These are phyloP conservation scores for Rosellinia necatrix DNA, from an alignment of 2,329 filamentous ascomycete species.

Conservation along the genomic window DNA sequence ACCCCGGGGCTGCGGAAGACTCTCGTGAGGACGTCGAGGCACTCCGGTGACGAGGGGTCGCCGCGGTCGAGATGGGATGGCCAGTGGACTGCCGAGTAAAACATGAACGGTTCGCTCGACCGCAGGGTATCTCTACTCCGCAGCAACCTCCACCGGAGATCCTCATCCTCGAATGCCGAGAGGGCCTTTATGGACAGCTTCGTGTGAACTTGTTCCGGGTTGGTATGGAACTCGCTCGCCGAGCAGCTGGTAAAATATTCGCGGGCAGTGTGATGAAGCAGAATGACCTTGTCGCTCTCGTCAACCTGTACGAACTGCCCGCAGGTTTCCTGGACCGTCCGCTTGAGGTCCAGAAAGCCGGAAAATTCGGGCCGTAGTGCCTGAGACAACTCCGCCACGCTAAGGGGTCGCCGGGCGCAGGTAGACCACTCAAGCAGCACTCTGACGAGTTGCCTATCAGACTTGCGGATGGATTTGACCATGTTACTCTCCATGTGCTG, in stretches of 20 bases:
- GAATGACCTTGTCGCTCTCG: conserved; percentile 1
- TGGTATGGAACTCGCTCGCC: conserved; percentile 6
- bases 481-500: conserved; percentile 21
- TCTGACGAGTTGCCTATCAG: conserved; percentile 12
- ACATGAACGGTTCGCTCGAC: conserved; percentile 9
- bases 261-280: conserved; percentile 27
- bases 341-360: conserved; percentile 18
- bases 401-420: conserved; percentile 15
- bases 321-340: conserved; percentile 19
- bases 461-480: not conserved
- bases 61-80: conserved; percentile 5
- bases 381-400: conserved; percentile 19
- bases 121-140: not conserved
- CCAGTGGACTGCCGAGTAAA: conserved; percentile 22
- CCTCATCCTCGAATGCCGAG: not conserved
- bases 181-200: not conserved
- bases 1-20: conserved; percentile 16
- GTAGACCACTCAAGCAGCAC: conserved; percentile 24
- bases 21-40: not conserved
- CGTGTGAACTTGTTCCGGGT: not conserved
- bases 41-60: not conserved
- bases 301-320: conserved; percentile 27
- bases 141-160: not conserved
- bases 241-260: conserved; percentile 22
- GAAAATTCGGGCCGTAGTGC: conserved; percentile 19